Evolutionary conservation across 768 basidiomycete species (phyloP), one percentile per base, ranked within the genome.

Genomic region (Leccinum disarticulatum): DNA sequence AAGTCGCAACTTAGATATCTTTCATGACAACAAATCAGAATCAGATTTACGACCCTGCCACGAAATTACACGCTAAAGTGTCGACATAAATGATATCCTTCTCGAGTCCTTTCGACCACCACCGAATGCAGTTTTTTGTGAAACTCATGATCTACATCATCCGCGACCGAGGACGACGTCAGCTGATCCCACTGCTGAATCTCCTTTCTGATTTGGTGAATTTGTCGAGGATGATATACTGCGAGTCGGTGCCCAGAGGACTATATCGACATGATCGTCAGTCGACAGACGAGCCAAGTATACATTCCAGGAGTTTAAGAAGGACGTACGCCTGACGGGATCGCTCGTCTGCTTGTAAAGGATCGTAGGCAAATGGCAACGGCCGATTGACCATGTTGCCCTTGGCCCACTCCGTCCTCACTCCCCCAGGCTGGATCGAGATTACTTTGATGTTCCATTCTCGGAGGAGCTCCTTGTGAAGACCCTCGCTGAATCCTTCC

Each of bases 361-460:
- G 1, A 6, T 62, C 57, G n/a, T 68, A 69, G 3, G 33, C 65
- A 11, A 61, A 54, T 15, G 65, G 65, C 22, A 69, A 25, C 0
- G 59, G 54, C 1, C 49, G 41, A 13, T 66, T 54, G 33, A 64
- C 58, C 59, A 69, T 60, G 47, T 35, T 68, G 0, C 57, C 31
- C 58, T 69, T 68, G 36, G 55, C 59, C 60, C 67, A 66, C 6
- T 66, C 65, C 6, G 68, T 68, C 52, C 47, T 60, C 38, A 64
- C 63, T 0, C 62, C 61, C 49, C 68, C 68, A 15, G 68, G 68
- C 22, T 69, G 65, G 11, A 65, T 31, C 13, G 14, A 14, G 30
- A 68, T 64, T 6, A 71, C 49, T 51, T 62, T 70, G 35, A 71
- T 72, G 36, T 71, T 71, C 70, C 70, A 71, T 22, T 70, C 65